These are phyloP conservation scores for Populus hybrid DNA, from an alignment of 441 rosid species.

Conservation along the genomic window DNA sequence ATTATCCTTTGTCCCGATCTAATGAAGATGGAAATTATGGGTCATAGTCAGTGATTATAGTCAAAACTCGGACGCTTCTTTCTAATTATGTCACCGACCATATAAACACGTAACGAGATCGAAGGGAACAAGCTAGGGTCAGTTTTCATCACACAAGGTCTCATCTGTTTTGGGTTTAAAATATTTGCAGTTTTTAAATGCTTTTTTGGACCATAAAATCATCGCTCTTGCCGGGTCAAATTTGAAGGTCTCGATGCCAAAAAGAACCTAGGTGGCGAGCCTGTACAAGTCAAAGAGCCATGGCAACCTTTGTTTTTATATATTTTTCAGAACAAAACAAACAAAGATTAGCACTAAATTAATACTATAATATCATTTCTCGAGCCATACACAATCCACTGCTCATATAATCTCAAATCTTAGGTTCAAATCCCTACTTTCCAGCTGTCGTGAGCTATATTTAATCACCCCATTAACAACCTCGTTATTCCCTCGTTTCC, in stretches of 20 bases:
- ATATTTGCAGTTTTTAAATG: constrained; percentile 10
- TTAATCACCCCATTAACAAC: constrained; percentile 25
- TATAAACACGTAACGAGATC: constrained; percentile 27
- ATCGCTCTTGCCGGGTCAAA: constrained; percentile 19
- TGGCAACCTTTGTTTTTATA: constrained; percentile 5
- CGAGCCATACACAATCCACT: constrained; percentile 62
- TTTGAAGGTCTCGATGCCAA: constrained; percentile 49
- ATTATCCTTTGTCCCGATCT: too few species aligned
- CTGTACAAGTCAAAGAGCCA: constrained; percentile 16
- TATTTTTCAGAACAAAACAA: not conserved
- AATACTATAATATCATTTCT: constrained; percentile 38
- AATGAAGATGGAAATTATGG: not conserved
- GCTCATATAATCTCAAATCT: constrained; percentile 15
- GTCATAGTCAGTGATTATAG: not conserved
- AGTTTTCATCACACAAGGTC: not conserved
- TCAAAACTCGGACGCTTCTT: not conserved
- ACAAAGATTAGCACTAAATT: constrained; percentile 11
- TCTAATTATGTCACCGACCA: constrained; percentile 28
- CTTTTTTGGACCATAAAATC: constrained; percentile 8
- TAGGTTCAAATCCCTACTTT: constrained; percentile 11
- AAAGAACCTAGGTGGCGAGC: constrained; percentile 20
- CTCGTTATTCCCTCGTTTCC: constrained; percentile 30
- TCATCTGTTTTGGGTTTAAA: constrained; percentile 5
- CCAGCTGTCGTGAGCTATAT: constrained; percentile 23
- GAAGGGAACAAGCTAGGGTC: constrained; percentile 31